Evolutionary conservation across 192 early-diverging fungal genomes (phyloP), one percentile per base, ranked within the genome.

Genomic region (Rhizophlyctis rosea): DNA sequence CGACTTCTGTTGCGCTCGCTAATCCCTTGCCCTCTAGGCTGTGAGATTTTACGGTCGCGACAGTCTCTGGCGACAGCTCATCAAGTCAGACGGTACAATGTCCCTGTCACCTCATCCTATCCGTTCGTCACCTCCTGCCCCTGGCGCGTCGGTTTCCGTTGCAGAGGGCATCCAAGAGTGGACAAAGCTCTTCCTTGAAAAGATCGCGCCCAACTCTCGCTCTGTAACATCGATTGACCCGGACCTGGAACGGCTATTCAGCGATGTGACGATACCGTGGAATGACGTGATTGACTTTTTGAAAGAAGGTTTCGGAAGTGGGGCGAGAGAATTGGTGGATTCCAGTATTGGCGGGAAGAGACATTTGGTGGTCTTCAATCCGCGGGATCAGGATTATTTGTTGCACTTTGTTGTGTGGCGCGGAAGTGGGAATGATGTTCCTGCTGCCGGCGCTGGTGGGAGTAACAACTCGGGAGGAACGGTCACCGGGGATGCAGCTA

Each of bases 171-270:
- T 59, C 4, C 58, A 60, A 24, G 77, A 80, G 61, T 83, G 81
- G 81, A 69, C 76, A 9, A 73, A 69, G 33, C 39, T 83, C 57
- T 80, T 83, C 61, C 59, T 83, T 18, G 81, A 80, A 68, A 79
- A 80, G 56, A 80, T 80, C 30, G 66, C 29, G 28, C 68, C 73
- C 13, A 76, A 72, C 29, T 74, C 76, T 9, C 66, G 76, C 30
- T 36, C 59, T 30, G 23, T 83, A 0, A n/a, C 59, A 9, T 30
- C 39, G 14, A 73, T 80, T 25, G 81, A 80, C 30, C 62, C 70
- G 0, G 29, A 39, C 24, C 61, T 83, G 5, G 34, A 52, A 1
- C 28, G 59, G n/a, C n/a, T 83, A 16, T 72, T 83, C 53, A 52
- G 39, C 18, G 55, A 68, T 56, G 68, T 57, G 28, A 5, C 32